Base-by-base conservation (phyloP, 495 filamentous ascomycete species). In the Penicillium bialowiezense region DNA sequence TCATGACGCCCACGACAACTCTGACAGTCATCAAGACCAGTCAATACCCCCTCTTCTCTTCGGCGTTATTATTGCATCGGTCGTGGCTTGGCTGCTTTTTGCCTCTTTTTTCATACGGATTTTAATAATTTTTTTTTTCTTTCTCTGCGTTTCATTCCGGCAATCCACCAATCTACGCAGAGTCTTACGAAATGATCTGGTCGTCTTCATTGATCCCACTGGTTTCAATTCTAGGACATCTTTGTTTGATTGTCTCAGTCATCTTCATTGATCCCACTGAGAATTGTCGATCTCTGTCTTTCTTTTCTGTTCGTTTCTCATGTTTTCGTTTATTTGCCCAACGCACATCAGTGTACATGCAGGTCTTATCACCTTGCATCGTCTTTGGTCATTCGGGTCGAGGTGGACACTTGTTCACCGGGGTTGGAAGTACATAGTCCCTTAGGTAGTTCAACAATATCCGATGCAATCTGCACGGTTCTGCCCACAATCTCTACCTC, bases 141-240 rank as follows among this genome's bases (percentile, higher is more conserved):
- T 38, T 24, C 3, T 23, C 20, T 40, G 26, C 32, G 17, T 10
- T 32, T 20, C 20, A 33, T 41, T 21, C 38, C 10, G 23, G 24
- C 45, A 48, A 54, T 32, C 32, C 34, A 37, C 15, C 31, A 37
- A 31, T 54, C 51, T 41, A 15, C 41, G 32, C 39, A 28, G 41
- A 43, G 38, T 15, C 32, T 36, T 33, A 37, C 19, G 23, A 29
- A 29, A 39, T 31, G 19, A 43, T 45, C 60, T 37, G 66, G 66
- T 69, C 66, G 53, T 69, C 66, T 69, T 69, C 3, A 59, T 26
- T 69, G 66, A 62, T 55, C 52, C 64, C 40, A 69, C 66, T 68
- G 62, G 54, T 51, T 18, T 26, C 23, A 26, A 3, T 34, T 6
- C 44, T 35, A n/a, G n/a, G 35, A 37, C 10, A 31, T 53, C 43